Base-by-base conservation (phyloP, 495 filamentous ascomycete genomes). In the Lophiotrema nucula region DNA sequence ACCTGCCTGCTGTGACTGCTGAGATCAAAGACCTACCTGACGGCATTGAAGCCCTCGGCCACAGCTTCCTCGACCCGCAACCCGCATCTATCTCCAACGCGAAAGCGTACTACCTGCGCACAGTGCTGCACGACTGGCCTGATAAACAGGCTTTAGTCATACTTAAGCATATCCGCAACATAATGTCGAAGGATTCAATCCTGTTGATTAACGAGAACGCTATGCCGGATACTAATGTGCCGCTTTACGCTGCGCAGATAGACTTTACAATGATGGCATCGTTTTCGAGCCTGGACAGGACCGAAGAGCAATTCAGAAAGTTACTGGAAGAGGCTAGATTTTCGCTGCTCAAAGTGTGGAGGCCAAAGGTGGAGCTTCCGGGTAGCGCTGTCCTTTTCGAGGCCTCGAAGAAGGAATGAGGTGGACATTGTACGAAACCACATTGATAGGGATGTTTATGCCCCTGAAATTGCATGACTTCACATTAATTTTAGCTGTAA, bases 61-160 rank as follows among this genome's bases (percentile, higher is more conserved):
- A 46, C 27, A 42, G 37, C 53, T 47, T 56, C 31, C 44, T 53
- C 23, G 5, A 24, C 2, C 42, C 53, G 1, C 42, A 47, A 26
- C 53, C 53, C 5, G 10, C 21, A 1, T 4, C 25, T 4, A 2
- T 52, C 1, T n/a, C 10, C 21, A 26, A 23, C 8, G 53, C 53
- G 2, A 46, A 56, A 25, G 53, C 42, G 12, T 47, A 56, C 41
- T 56, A 47, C 27, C 39, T 56, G 2, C 23, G 26, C 4, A 46
- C 3, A 22, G 53, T 56, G 8, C 43, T 56, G 16, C 53, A 56
- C 53, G 43, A 47, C 31, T 56, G 53, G 53, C 43, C 53, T 4
- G 53, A 56, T 23, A 56, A 56, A 24, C 53, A 56, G 28, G 53
- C 53, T 4, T 1, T 4, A 2, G 8, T 19, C 3, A 56, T 47